These are phyloP conservation scores for Pseudogymnoascus sp. DNA, from an alignment of 2,329 filamentous ascomycete species.

Conservation along the genomic window DNA sequence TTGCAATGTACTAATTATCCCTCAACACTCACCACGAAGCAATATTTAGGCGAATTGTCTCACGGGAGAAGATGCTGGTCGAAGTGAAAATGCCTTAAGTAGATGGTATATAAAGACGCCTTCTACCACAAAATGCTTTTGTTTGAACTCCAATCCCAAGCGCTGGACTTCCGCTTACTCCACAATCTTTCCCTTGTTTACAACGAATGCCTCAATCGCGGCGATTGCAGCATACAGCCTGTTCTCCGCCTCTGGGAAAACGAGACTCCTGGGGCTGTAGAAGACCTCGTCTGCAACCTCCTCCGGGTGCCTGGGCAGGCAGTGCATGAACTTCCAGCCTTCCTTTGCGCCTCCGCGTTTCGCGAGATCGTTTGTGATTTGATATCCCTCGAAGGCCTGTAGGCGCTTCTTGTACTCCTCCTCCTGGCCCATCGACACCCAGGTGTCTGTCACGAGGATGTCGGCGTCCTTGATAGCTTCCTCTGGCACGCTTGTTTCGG, in stretches of 20 bases:
- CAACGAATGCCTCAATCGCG: conserved; percentile 79
- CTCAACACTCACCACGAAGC: background rate
- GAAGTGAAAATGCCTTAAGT: background rate
- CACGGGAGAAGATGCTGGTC: background rate
- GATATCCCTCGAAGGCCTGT: conserved; percentile 79
- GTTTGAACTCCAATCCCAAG: background rate
- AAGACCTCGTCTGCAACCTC: conserved; percentile 95
- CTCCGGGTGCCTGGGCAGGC: conserved; percentile 81
- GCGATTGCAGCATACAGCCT: conserved; percentile 86
- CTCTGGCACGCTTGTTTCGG: conserved; percentile 72
- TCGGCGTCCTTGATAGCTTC: conserved; percentile 80
- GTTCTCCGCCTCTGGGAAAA: conserved; percentile 93
- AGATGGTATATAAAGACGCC: conserved; percentile 8
- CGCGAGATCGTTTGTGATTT: conserved; percentile 82
- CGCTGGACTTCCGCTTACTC: background rate
- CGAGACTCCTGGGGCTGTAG: conserved; percentile 75
- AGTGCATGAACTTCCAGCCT: conserved; percentile 98
- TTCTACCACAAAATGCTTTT: conserved; percentile 3
- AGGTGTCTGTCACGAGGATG: conserved; percentile 91
- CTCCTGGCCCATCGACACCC: conserved; percentile 98
- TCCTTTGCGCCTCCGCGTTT: conserved; percentile 77
- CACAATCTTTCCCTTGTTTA: conserved; percentile 79
- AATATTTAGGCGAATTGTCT: background rate
- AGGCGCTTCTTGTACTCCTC: conserved; percentile 70
- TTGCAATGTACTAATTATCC: background rate